phyloP scores from a whole-genome alignment of 129 eudicot species.

The Smallanthus sonchifolius region DNA sequence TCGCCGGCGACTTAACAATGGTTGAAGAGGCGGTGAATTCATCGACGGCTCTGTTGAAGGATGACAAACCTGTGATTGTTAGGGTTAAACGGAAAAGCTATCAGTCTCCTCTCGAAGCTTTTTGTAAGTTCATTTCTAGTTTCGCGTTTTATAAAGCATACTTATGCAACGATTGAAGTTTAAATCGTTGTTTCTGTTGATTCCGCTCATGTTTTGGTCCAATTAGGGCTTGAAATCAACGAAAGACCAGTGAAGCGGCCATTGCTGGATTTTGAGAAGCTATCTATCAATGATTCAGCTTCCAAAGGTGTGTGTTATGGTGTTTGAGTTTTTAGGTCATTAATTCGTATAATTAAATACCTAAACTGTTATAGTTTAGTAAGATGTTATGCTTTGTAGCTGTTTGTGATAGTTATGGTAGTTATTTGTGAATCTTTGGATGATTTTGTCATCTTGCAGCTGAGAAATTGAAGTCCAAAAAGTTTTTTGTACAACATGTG shows the following conservation, averaged over 20 bases:
- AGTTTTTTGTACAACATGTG: conserved; percentile 75
- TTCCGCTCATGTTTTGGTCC: neutral
- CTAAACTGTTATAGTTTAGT: neutral
- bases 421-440: neutral
- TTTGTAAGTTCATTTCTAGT: conserved; percentile 39
- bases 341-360: neutral
- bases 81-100: conserved; percentile 78
- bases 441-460: conserved; percentile 31
- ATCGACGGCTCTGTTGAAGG: conserved; percentile 20
- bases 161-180: neutral
- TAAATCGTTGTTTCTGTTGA: neutral
- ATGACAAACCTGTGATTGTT: conserved; percentile 66
- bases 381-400: neutral
- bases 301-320: conserved; percentile 32
- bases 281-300: conserved; percentile 57
- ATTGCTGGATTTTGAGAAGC: conserved; percentile 68
- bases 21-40: conserved; percentile 35
- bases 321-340: neutral
- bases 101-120: conserved; percentile 88
- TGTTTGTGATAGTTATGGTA: conserved; percentile 6
- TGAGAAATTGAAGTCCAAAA: conserved; percentile 55
- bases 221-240: conserved; percentile 88
- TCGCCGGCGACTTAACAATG: conserved; percentile 2
- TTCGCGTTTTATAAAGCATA: neutral
- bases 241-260: conserved; percentile 81